Evolutionary conservation across 1,284 basidiomycete genomes (phyloP).

Genomic region (Sanghuangporus weigelae): DNA sequence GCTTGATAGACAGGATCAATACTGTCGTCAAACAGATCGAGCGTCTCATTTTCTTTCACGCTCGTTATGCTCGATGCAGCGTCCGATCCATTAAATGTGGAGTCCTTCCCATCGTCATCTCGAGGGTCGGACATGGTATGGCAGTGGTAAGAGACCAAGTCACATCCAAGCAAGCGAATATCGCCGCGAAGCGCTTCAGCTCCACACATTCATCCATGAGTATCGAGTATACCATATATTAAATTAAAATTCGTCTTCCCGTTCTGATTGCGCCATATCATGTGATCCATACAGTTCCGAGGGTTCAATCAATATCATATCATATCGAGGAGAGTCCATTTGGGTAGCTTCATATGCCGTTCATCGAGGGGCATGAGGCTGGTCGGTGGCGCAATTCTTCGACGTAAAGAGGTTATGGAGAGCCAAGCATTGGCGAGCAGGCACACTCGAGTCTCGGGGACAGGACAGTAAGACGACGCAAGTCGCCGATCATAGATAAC

Average conservation of each 20-base stretch:
- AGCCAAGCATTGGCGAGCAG: background rate
- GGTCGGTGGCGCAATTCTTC: background rate
- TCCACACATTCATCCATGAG: background rate
- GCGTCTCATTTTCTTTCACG: conserved; percentile 7
- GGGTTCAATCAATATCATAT: background rate
- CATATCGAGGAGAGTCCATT: background rate
- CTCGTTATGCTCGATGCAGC: background rate
- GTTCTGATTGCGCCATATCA: background rate
- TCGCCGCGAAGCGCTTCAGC: background rate
- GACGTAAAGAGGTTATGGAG: background rate
- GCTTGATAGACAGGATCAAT: conserved; percentile 50
- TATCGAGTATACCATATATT: too few species aligned
- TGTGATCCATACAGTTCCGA: background rate
- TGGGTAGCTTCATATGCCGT: background rate
- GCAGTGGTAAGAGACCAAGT: background rate
- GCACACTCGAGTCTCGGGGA: too few species aligned
- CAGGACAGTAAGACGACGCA: too few species aligned
- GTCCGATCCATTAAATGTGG: background rate
- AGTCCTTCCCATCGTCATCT: background rate
- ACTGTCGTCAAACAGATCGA: conserved; percentile 31
- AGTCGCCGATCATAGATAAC: too few species aligned
- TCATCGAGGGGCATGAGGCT: background rate
- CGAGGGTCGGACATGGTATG: background rate
- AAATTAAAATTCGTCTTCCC: background rate
- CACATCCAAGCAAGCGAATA: background rate